Conservation (phyloP, 2,329 filamentous ascomycete species). For the Cladophialophora exuberans region DNA sequence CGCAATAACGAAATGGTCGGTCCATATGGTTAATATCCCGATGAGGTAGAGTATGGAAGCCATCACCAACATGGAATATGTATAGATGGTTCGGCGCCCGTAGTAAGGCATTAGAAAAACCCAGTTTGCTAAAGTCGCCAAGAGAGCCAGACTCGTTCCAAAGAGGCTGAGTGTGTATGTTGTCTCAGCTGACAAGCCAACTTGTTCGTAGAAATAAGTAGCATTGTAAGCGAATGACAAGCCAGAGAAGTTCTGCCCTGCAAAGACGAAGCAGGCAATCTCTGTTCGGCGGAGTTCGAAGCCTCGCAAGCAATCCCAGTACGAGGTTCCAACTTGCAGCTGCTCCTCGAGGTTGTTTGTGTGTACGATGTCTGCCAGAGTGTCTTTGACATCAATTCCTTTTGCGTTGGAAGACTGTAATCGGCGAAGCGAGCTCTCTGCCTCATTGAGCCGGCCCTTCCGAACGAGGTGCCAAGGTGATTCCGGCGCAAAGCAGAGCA, state of each 20-base stretch:
- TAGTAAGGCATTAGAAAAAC: slow-evolving; percentile 40
- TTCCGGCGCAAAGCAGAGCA: slow-evolving; percentile 34
- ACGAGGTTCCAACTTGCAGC: slow-evolving; percentile 36
- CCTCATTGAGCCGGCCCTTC: slow-evolving; percentile 30
- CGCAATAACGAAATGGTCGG: slow-evolving; percentile 34
- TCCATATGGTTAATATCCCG: slow-evolving; percentile 35
- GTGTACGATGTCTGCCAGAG: slow-evolving; percentile 43
- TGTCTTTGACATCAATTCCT: slow-evolving; percentile 29
- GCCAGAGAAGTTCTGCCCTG: slow-evolving; percentile 43
- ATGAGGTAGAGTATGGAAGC: slow-evolving; percentile 37
- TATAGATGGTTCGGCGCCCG: slow-evolving; percentile 46
- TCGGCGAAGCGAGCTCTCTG: slow-evolving; percentile 32
- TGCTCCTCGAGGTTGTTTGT: slow-evolving; percentile 40
- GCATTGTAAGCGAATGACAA: slow-evolving; percentile 41
- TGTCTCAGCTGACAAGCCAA: slow-evolving; percentile 39
- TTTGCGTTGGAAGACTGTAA: slow-evolving; percentile 28
- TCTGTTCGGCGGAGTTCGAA: slow-evolving; percentile 45
- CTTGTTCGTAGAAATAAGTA: slow-evolving; percentile 46
- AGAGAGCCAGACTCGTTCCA: slow-evolving; percentile 62
- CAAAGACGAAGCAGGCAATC: slow-evolving; percentile 43
- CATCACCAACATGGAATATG: slow-evolving; percentile 39
- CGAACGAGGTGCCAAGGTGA: slow-evolving; percentile 36
- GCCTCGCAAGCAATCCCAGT: slow-evolving; percentile 39
- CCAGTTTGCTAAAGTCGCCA: slow-evolving; percentile 58
- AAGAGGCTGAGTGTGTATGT: slow-evolving; percentile 51